A percentile compares a stretch with the other conserved stretches of the same genome.
Evolutionary conservation across 768 basidiomycete genomes (phyloP).

Genomic region (Calocybe gangraenosa): DNA sequence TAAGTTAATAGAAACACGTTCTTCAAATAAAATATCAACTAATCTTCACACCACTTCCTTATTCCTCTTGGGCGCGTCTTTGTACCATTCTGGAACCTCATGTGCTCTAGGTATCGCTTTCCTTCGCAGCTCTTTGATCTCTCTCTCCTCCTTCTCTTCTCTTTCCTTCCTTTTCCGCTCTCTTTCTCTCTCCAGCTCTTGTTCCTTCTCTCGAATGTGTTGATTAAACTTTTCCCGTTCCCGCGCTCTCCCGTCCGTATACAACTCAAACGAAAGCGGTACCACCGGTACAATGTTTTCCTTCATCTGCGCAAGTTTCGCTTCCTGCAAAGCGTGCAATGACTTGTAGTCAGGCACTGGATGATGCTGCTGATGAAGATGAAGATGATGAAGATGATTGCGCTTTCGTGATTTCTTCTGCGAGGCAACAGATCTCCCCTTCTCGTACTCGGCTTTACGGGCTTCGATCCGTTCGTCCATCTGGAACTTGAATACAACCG

Average conservation of each 20-base stretch:
- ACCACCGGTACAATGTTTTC: constrained; percentile 44
- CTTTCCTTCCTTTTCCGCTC: constrained; percentile 44
- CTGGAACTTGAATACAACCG: constrained; percentile 50
- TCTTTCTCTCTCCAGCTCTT: constrained; percentile 40
- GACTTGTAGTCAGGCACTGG: constrained; percentile 47
- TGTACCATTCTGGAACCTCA: constrained; percentile 76
- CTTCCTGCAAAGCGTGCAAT: constrained; percentile 48
- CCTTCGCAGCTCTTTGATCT: constrained; percentile 58
- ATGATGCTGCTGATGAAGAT: no score
- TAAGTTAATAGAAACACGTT: neutral
- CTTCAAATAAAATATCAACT: constrained; percentile 3
- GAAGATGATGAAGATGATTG: no score
- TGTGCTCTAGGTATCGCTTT: constrained; percentile 64
- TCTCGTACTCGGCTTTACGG: constrained; percentile 35
- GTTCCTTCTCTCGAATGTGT: constrained; percentile 51
- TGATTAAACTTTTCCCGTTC: constrained; percentile 66
- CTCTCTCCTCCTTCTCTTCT: constrained; percentile 56
- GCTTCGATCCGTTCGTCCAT: constrained; percentile 45
- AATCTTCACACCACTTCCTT: constrained; percentile 9
- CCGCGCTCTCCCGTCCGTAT: constrained; percentile 51
- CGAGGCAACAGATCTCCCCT: constrained; percentile 16
- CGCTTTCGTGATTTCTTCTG: constrained; percentile 18
- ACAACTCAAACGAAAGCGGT: constrained; percentile 43
- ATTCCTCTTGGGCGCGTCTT: constrained; percentile 57
- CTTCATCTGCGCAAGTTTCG: constrained; percentile 37